These are phyloP conservation scores for Nigrograna mackinnonii DNA, from an alignment of 2,329 filamentous ascomycete genomes.

Conservation along the genomic window DNA sequence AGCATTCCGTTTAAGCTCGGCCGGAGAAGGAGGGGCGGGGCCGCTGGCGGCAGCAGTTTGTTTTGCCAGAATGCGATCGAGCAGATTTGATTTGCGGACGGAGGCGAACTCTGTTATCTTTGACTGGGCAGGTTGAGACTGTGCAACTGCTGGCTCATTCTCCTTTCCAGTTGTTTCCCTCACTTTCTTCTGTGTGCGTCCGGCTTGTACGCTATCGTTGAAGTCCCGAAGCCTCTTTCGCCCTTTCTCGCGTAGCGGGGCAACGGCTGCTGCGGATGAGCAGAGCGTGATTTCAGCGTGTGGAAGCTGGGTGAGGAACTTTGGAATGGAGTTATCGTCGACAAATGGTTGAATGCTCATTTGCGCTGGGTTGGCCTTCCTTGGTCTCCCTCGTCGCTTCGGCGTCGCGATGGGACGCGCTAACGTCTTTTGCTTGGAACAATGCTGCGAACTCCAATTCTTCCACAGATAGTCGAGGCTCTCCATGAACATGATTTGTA, in stretches of 20 bases:
- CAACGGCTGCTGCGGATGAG: slow-evolving; percentile 56
- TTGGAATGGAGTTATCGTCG: slow-evolving; percentile 35
- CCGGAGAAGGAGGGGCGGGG: slow-evolving; percentile 43
- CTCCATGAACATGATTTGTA: slow-evolving; percentile 56
- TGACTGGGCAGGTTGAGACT: slow-evolving; percentile 22
- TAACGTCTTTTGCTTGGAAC: slow-evolving; percentile 15
- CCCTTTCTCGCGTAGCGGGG: slow-evolving; percentile 65
- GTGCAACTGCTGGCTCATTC: slow-evolving; percentile 22
- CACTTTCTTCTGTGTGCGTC: slow-evolving; percentile 33
- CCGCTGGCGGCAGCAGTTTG: slow-evolving; percentile 44
- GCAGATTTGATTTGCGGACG: slow-evolving; percentile 49
- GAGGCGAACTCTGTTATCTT: slow-evolving; percentile 44
- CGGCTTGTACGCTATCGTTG: slow-evolving; percentile 60
- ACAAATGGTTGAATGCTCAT: slow-evolving; percentile 53
- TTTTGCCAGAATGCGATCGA: slow-evolving; percentile 56
- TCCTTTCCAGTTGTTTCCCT: slow-evolving; percentile 32
- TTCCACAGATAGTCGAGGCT: slow-evolving; percentile 51
- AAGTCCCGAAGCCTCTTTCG: slow-evolving; percentile 71
- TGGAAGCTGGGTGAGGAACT: slow-evolving; percentile 62
- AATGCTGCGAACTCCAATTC: slow-evolving; percentile 35
- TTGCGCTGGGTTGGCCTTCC: slow-evolving; percentile 38
- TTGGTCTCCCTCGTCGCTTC: slow-evolving; percentile 37
- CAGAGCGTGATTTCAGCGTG: slow-evolving; percentile 58
- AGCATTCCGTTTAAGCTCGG: slow-evolving; percentile 48
- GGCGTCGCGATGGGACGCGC: slow-evolving; percentile 31